A percentile compares a stretch with the other conserved stretches of the same genome.
Conservation (phyloP, 345 rosid species). For the Euphorbia peplus region DNA sequence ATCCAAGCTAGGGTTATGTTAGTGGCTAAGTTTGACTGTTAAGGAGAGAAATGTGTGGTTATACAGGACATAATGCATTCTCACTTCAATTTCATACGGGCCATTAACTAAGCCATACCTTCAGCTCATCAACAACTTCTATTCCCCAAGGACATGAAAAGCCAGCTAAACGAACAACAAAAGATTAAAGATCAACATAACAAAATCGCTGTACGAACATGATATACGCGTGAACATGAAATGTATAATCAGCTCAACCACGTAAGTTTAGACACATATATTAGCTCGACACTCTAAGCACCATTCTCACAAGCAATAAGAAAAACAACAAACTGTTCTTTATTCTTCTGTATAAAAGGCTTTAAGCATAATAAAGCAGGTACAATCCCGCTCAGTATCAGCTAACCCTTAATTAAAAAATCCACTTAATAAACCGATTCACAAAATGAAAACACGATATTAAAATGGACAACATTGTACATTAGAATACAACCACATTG, state of each 20-base stretch:
- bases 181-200: background rate
- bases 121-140: background rate
- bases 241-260: background rate
- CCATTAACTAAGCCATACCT: background rate
- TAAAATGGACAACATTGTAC: background rate
- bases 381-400: background rate
- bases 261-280: background rate
- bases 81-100: background rate
- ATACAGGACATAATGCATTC: no score
- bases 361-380: background rate
- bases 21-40: background rate
- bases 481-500: background rate
- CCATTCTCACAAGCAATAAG: background rate
- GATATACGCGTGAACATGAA: background rate
- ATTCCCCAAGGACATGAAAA: background rate
- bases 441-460: background rate
- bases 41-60: no score
- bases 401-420: background rate
- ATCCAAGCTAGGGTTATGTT: background rate
- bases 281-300: background rate
- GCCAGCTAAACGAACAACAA: background rate
- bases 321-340: background rate
- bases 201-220: background rate
- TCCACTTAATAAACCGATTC: background rate
- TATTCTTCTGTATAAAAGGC: background rate